phyloP scores from a whole-genome alignment of 2,329 filamentous ascomycete genomes.

The Akanthomyces muscarius region DNA sequence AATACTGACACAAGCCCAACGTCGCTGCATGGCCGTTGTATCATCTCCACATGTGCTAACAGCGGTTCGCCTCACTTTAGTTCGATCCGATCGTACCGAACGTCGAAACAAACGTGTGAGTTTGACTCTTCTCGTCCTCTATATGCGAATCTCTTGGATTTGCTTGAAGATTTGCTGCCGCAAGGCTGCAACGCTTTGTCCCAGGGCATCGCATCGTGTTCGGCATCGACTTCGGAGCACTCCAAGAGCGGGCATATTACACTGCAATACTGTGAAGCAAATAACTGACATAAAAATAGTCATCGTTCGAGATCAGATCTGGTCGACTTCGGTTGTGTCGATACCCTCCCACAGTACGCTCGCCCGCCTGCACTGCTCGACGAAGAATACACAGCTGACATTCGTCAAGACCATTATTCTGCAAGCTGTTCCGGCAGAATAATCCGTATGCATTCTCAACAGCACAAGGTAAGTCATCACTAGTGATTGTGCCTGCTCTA shows the following conservation, averaged over 20 bases:
- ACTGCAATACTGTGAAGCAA: neutral
- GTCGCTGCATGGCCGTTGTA: neutral
- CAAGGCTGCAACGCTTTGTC: neutral
- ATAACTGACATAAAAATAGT: neutral
- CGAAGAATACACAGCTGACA: neutral
- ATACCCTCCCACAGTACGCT: neutral
- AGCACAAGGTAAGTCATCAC: neutral
- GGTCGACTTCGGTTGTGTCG: neutral
- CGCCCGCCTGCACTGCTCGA: neutral
- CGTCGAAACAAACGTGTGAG: neutral
- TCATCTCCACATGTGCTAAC: conserved; percentile 1
- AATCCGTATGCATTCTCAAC: conserved; percentile 5
- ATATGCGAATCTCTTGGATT: neutral
- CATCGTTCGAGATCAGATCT: neutral
- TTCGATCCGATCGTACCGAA: neutral
- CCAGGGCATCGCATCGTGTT: too few relatives aligned
- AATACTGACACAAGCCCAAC: neutral
- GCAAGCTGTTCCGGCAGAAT: neutral
- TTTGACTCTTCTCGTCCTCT: neutral
- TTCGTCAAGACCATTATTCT: neutral
- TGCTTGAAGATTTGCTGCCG: neutral
- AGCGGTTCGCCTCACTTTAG: conserved; percentile 3
- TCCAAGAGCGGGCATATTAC: neutral
- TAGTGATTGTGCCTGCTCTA: neutral
- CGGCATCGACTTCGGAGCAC: neutral